These are phyloP conservation scores for Fraxinus pennsylvanica DNA, from an alignment of 257 asterid species.

Conservation along the genomic window DNA sequence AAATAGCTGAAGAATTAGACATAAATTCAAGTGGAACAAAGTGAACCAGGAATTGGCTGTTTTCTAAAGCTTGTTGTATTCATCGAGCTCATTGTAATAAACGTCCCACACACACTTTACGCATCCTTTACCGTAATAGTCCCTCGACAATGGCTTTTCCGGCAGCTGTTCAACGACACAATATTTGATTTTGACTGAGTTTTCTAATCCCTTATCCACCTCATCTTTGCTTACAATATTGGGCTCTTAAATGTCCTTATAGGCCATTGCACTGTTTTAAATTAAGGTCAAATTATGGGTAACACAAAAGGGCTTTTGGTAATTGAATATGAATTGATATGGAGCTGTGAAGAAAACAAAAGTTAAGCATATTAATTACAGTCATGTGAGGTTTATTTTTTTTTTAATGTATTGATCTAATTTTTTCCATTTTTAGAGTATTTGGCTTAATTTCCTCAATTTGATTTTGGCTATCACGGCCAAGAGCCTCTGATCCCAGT, in stretches of 20 bases:
- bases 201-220: conserved; percentile 37
- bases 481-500: too few relatives aligned
- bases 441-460: too few relatives aligned
- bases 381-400: too few relatives aligned
- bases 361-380: too few relatives aligned
- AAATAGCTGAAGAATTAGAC: too few relatives aligned
- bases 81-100: conserved; percentile 78
- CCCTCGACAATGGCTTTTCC: conserved; percentile 78
- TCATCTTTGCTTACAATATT: conserved; percentile 12
- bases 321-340: conserved; percentile 24
- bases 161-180: conserved; percentile 43
- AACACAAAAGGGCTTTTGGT: conserved; percentile 17
- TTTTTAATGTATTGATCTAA: too few relatives aligned
- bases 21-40: too few relatives aligned
- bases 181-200: conserved; percentile 27
- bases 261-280: conserved; percentile 39
- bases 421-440: too few relatives aligned
- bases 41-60: too few relatives aligned
- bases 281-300: conserved; percentile 12
- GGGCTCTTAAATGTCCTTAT: conserved; percentile 7
- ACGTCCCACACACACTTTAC: conserved; percentile 77
- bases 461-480: too few relatives aligned
- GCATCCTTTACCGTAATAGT: conserved; percentile 83
- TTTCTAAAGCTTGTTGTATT: conserved; percentile 46
- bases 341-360: neutral